Conservation (phyloP, 805 yeast genomes). For the Hanseniaspora vineae region DNA sequence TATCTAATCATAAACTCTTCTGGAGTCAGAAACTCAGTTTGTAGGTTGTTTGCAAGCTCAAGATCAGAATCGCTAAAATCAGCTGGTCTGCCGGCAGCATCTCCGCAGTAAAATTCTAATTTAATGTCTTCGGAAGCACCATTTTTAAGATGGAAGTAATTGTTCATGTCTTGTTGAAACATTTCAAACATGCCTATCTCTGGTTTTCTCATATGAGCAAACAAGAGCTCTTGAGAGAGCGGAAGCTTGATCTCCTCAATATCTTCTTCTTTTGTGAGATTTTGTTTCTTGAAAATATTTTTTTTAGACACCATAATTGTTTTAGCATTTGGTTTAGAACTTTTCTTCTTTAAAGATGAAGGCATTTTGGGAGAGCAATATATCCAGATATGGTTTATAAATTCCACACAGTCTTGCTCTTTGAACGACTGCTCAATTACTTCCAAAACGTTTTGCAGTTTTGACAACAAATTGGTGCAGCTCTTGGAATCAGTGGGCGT, state of each 20-base stretch:
- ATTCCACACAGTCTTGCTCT: slow-evolving; percentile 12
- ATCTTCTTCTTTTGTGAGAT: no score
- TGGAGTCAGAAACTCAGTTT: slow-evolving; percentile 50
- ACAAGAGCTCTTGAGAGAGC: no score
- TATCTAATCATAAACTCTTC: slow-evolving; percentile 44
- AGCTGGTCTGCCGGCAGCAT: slow-evolving; percentile 76
- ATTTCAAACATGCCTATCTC: slow-evolving; percentile 61
- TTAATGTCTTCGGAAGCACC: background rate
- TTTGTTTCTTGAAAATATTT: no score
- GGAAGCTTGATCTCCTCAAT: no score
- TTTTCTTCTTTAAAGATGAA: slow-evolving; percentile 12
- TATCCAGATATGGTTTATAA: slow-evolving; percentile 28
- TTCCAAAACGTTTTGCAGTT: slow-evolving; percentile 28
- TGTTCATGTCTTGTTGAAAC: slow-evolving; percentile 29
- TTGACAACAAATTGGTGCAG: slow-evolving; percentile 27
- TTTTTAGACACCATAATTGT: no score
- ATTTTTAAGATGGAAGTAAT: background rate
- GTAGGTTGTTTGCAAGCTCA: slow-evolving; percentile 48
- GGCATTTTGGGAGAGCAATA: slow-evolving; percentile 57
- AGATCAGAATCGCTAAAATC: slow-evolving; percentile 78
- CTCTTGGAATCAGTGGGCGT: slow-evolving; percentile 21
- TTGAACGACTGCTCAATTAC: slow-evolving; percentile 16
- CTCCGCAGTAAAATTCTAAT: slow-evolving; percentile 57
- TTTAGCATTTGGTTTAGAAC: background rate
- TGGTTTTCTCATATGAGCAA: slow-evolving; percentile 52